Base-by-base conservation (phyloP, 1,284 basidiomycete genomes). In the Fomitopsis betulina region DNA sequence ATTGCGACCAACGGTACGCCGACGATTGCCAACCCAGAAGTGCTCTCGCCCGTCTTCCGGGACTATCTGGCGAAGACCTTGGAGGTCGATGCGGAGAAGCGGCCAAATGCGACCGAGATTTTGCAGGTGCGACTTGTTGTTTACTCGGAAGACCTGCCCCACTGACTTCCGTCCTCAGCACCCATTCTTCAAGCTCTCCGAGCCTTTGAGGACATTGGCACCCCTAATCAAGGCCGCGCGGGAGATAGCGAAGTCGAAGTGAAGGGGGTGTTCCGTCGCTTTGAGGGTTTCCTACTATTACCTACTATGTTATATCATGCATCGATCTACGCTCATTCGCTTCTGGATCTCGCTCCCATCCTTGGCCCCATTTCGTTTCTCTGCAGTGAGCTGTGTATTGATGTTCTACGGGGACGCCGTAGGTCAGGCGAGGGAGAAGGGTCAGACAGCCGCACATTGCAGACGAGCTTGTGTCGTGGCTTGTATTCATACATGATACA, bases 1-100 rank as follows among this genome's bases (percentile, higher is more conserved):
- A 99, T 99, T 68, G 96, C 95, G 5, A 98, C 95, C 21, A 98
- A 98, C 69, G 96, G 96, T n/a, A 98, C 96, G 51, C 96, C 96
- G 10, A 92, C 92, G 59, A 94, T 99, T 64, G 92, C 94, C 63
- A 96, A 98, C 72, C 95, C 96, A 25, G 96, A 98, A 75, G 89
- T 91, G 64, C 79, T 98, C 23, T 91, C 88, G 6, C 71, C 83
- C 0, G 82, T 91, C n/a, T 98, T 99, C 79, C 87, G 86, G 62
- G 93, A 97, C 70, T 99, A 98, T 70, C 78, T 99, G 42, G 82
- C 87, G 17, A 87, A 89, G 71, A 89, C 91, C n/a, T 79, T 99
- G 52, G 94, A 97, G 64, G 97, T 99, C 17, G 94, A 98, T 68
- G 89, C 93, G 12, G 95, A 98, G 71, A 93, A 91, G 73, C 81